Conservation (phyloP, 2,329 filamentous ascomycete genomes). For the Aspergillus awamori region DNA sequence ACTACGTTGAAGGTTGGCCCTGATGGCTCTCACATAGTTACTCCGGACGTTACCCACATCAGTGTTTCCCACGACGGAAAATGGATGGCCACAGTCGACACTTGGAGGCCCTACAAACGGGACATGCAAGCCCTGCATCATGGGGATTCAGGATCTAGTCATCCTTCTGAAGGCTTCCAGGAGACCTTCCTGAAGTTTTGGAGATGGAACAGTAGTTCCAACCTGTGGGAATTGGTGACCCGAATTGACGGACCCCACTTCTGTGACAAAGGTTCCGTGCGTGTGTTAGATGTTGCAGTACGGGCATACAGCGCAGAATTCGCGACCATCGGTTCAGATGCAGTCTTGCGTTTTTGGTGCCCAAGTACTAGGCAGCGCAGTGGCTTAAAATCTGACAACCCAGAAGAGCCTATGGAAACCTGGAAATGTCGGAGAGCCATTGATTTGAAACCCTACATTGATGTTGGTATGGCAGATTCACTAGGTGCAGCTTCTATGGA, state of each 20-base stretch:
- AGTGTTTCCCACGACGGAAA: slow-evolving; percentile 77
- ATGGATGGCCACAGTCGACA: slow-evolving; percentile 90
- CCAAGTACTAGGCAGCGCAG: slow-evolving; percentile 69
- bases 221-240: slow-evolving; percentile 72
- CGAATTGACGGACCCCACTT: slow-evolving; percentile 83
- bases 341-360: slow-evolving; percentile 78
- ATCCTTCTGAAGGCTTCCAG: slow-evolving; percentile 48
- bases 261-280: slow-evolving; percentile 53
- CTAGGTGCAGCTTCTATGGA: slow-evolving; percentile 65
- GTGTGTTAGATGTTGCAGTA: slow-evolving; percentile 72
- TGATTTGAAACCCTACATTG: slow-evolving; percentile 47
- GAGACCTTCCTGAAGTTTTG: slow-evolving; percentile 93
- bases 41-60: slow-evolving; percentile 76
- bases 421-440: slow-evolving; percentile 71
- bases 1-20: slow-evolving; percentile 78
- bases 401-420: slow-evolving; percentile 60
- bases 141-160: slow-evolving; percentile 44
- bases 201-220: slow-evolving; percentile 63
- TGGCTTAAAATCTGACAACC: slow-evolving; percentile 60
- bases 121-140: slow-evolving; percentile 65
- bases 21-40: slow-evolving; percentile 69
- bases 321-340: slow-evolving; percentile 82
- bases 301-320: slow-evolving; percentile 73
- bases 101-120: slow-evolving; percentile 75
- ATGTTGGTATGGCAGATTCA: slow-evolving; percentile 31